Evolutionary conservation across 495 filamentous ascomycete genomes (phyloP).

Genomic region (Achaetomiella virescens): DNA sequence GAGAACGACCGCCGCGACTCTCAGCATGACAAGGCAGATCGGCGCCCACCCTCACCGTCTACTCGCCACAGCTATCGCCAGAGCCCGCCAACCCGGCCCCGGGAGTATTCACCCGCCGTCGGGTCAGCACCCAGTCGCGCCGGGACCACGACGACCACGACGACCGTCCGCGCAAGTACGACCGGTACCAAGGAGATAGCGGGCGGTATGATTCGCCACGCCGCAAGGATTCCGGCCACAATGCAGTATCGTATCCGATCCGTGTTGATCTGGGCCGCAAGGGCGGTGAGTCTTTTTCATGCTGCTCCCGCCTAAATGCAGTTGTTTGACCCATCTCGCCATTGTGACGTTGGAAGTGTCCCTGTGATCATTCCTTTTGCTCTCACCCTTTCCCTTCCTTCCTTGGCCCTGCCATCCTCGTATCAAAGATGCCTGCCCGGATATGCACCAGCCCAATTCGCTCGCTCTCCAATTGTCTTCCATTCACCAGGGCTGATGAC

Average conservation of each 20-base stretch:
- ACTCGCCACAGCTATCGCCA: conserved; percentile 12
- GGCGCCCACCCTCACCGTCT: conserved; percentile 14
- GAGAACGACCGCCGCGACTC: neutral
- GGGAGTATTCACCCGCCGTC: conserved; percentile 16
- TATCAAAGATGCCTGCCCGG: neutral
- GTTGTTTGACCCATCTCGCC: too few species aligned
- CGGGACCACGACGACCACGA: conserved; percentile 19
- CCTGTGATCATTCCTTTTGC: too few species aligned
- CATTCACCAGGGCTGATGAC: neutral
- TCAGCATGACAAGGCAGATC: neutral
- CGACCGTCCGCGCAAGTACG: conserved; percentile 12
- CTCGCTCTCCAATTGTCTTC: too few species aligned
- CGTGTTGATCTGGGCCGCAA: conserved; percentile 1
- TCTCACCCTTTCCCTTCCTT: neutral
- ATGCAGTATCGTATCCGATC: neutral
- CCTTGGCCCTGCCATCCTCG: neutral
- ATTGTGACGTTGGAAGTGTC: too few species aligned
- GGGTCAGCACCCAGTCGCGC: conserved; percentile 7
- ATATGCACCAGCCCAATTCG: too few species aligned
- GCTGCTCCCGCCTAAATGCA: too few species aligned
- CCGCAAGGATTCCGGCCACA: neutral
- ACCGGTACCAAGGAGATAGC: conserved; percentile 9
- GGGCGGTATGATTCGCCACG: neutral
- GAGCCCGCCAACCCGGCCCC: conserved; percentile 20
- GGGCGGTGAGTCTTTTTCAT: neutral